A percentile compares a stretch with the other conserved stretches of the same genome.
Conservation (phyloP, 257 asterid species). For the Orobanche coerulescens region DNA sequence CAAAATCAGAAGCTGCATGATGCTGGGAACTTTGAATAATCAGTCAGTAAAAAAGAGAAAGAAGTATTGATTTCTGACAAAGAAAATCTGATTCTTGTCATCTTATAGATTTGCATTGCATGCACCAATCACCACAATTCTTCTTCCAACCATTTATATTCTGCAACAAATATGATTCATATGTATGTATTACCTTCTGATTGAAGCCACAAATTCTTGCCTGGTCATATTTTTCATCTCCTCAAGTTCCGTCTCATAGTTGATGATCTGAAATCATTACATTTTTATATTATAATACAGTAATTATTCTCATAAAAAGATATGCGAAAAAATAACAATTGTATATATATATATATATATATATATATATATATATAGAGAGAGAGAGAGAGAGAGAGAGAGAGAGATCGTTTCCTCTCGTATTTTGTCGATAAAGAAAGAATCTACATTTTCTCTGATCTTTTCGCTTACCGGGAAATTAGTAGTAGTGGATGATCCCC, state of each 20-base stretch:
- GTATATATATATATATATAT: too few relatives aligned
- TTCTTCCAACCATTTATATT: background rate
- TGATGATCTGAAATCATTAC: conserved; percentile 47
- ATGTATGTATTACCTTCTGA: conserved; percentile 50
- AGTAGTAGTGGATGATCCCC: conserved; percentile 96
- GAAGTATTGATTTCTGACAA: conserved; percentile 27
- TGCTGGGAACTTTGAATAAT: background rate
- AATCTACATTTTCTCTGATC: too few relatives aligned
- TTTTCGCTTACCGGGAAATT: conserved; percentile 58
- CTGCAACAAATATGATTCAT: background rate
- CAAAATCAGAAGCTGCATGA: conserved; percentile 1
- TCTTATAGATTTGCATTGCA: background rate
- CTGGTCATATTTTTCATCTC: conserved; percentile 95
- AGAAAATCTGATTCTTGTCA: conserved; percentile 25
- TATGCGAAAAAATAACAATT: too few relatives aligned
- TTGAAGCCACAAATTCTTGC: conserved; percentile 92
- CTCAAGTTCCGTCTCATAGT: conserved; percentile 85
- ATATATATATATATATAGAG: too few relatives aligned
- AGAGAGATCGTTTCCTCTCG: too few relatives aligned
- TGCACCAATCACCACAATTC: background rate
- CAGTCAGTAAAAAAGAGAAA: conserved; percentile 16
- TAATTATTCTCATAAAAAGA: background rate
- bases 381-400: too few relatives aligned
- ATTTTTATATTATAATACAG: background rate
- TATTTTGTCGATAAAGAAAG: too few relatives aligned